phyloP scores from a whole-genome alignment of 352 stramenopile genomes.

The Phytophthora macrochlamydospora region DNA sequence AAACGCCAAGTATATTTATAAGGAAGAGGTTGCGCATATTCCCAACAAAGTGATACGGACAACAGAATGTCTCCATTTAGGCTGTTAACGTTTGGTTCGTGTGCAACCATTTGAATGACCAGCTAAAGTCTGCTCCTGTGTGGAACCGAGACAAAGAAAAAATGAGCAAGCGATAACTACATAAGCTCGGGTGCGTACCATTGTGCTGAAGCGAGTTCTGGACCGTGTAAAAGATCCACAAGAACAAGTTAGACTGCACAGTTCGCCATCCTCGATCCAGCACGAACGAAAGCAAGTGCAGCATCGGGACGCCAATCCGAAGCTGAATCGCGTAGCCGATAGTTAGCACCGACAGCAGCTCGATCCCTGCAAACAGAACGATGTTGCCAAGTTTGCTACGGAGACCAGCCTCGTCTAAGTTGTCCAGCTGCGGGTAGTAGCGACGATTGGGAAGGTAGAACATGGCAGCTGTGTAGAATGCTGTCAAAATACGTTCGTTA shows the following conservation, averaged over 20 bases:
- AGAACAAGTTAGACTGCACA: conserved; percentile 21
- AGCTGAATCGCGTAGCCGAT: conserved; percentile 9
- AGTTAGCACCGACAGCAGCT: conserved; percentile 12
- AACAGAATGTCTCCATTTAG: too few relatives aligned
- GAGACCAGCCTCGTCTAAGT: conserved; percentile 7
- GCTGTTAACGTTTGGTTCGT: background rate
- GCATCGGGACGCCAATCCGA: conserved; percentile 15
- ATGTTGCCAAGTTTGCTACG: conserved; percentile 7
- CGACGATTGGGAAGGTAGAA: conserved; percentile 16
- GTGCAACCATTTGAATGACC: conserved; percentile 16
- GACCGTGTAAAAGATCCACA: conserved; percentile 30
- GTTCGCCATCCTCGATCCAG: conserved; percentile 10
- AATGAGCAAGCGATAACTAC: background rate
- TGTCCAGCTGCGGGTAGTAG: conserved; percentile 24
- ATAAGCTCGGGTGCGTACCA: conserved; percentile 1
- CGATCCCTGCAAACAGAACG: conserved; percentile 7
- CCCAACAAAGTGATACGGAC: too few relatives aligned
- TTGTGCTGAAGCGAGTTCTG: conserved; percentile 26
- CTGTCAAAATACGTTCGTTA: background rate
- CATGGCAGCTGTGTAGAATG: conserved; percentile 5
- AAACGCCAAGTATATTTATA: background rate
- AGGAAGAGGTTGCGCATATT: background rate
- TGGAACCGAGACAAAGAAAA: background rate
- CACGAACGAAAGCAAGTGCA: conserved; percentile 24
- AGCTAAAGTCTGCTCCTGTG: conserved; percentile 24